phyloP scores from a whole-genome alignment of 2,329 filamentous ascomycete species.

The Verticillium isaacii region DNA sequence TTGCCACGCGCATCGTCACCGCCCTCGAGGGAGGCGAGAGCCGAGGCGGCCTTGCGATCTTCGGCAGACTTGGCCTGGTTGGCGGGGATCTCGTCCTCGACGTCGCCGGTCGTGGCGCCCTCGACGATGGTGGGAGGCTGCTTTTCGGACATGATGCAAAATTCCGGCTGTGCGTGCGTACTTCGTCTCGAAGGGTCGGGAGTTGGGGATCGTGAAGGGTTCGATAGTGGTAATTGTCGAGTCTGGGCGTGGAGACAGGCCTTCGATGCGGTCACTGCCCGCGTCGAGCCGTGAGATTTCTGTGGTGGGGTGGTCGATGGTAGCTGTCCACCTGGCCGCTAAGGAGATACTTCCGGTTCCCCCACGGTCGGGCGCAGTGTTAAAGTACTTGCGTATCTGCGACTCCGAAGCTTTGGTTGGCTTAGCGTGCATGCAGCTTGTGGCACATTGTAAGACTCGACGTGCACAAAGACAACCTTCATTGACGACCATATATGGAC shows the following conservation, averaged over 20 bases:
- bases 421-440: neutral
- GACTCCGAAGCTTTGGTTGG: neutral
- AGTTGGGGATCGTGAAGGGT: neutral
- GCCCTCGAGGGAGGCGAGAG: slow-evolving; percentile 64
- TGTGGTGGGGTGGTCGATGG: neutral
- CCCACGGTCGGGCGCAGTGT: neutral
- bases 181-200: neutral
- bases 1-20: slow-evolving; percentile 39
- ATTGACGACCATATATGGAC: neutral
- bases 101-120: slow-evolving; percentile 54
- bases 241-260: neutral
- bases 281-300: neutral
- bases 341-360: neutral
- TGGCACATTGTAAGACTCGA: neutral
- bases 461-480: neutral
- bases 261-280: neutral
- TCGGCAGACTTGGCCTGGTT: slow-evolving; percentile 60
- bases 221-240: neutral
- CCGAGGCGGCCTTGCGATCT: slow-evolving; percentile 72
- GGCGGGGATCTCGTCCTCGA: slow-evolving; percentile 48
- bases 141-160: slow-evolving; percentile 50
- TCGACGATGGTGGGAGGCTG: slow-evolving; percentile 55
- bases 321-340: neutral
- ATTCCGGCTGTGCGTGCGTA: neutral
- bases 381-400: neutral